A percentile compares a stretch with the other conserved stretches of the same genome.
phyloP scores from a whole-genome alignment of 768 basidiomycete species.

The Lactifluus rugatus region DNA sequence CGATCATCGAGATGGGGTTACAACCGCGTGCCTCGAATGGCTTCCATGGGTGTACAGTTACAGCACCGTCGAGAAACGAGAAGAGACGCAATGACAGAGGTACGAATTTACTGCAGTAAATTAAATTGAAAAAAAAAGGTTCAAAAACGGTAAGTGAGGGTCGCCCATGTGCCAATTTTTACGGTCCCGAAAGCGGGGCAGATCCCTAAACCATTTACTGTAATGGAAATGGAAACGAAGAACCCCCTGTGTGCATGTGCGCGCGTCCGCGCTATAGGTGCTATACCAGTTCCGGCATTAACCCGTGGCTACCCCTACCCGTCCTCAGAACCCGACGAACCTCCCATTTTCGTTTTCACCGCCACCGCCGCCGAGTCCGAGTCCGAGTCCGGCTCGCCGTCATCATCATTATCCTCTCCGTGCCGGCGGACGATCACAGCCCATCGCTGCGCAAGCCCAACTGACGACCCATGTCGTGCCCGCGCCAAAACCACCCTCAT shows the following conservation, averaged over 20 bases:
- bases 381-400: background rate
- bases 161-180: background rate
- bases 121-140: background rate
- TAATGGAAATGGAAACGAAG: no score
- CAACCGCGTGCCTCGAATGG: background rate
- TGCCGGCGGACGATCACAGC: conserved; percentile 12
- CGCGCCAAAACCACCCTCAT: conserved; percentile 29
- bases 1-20: background rate
- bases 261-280: no score
- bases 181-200: background rate
- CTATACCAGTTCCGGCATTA: background rate
- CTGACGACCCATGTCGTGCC: conserved; percentile 25
- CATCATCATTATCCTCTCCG: background rate
- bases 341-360: background rate
- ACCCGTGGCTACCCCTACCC: no score
- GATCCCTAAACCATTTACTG: no score
- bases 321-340: no score
- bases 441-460: conserved; percentile 32
- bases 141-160: no score
- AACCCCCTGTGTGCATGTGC: no score
- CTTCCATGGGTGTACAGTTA: no score
- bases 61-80: no score
- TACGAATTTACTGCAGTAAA: background rate
- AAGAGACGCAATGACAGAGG: background rate
- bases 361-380: background rate